Conservation (phyloP, 1,139 yeast genomes). For the Pichia sp. region DNA sequence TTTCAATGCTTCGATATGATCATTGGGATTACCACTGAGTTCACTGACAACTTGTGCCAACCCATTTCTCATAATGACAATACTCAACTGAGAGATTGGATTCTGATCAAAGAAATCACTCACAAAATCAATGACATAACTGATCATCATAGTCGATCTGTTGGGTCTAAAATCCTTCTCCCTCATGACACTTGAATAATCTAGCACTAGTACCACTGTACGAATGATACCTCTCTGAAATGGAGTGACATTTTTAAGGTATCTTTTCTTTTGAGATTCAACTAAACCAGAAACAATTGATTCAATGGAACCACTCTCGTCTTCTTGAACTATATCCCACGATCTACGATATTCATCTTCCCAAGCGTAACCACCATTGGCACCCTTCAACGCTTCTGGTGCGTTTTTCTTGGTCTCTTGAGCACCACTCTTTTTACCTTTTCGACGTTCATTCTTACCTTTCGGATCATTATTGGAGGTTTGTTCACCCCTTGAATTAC, state of each 20-base stretch:
- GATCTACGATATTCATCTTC: slow-evolving; percentile 93
- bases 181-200: slow-evolving; percentile 80
- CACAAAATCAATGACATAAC: slow-evolving; percentile 71
- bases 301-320: slow-evolving; percentile 76
- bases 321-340: slow-evolving; percentile 96
- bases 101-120: slow-evolving; percentile 93
- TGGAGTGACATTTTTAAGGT: slow-evolving; percentile 74
- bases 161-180: slow-evolving; percentile 92
- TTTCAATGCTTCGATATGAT: slow-evolving; percentile 72
- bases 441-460: no score
- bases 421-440: slow-evolving; percentile 1
- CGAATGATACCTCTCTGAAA: slow-evolving; percentile 94
- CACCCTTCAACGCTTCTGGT: slow-evolving; percentile 41
- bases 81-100: slow-evolving; percentile 90
- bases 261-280: slow-evolving; percentile 67
- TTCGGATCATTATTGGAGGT: no score
- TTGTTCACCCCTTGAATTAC: no score
- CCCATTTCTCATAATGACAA: slow-evolving; percentile 86
- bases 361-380: slow-evolving; percentile 90
- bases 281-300: slow-evolving; percentile 78
- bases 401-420: slow-evolving; percentile 17
- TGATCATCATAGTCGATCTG: slow-evolving; percentile 65
- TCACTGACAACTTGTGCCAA: slow-evolving; percentile 77
- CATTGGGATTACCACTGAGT: slow-evolving; percentile 90
- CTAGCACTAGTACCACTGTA: slow-evolving; percentile 74